These are phyloP conservation scores for Camillea tinctor DNA, from an alignment of 2,329 filamentous ascomycete genomes.

Conservation along the genomic window DNA sequence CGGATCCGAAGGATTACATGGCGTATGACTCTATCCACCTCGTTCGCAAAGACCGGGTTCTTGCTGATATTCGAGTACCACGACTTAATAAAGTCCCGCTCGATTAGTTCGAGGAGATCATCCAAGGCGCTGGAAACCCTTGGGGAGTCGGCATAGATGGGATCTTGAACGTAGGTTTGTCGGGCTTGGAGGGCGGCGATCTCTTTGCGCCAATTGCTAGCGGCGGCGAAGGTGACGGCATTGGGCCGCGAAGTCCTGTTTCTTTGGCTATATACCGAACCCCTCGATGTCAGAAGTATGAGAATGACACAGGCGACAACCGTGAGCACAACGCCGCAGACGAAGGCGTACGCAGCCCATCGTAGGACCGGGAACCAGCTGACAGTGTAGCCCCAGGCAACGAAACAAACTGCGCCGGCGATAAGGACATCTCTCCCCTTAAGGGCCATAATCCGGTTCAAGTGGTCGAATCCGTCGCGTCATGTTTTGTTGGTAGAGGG, in stretches of 20 bases:
- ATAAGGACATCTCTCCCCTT: slow-evolving; percentile 70
- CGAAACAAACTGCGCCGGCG: slow-evolving; percentile 67
- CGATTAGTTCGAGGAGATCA: slow-evolving; percentile 70
- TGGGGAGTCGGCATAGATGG: slow-evolving; percentile 74
- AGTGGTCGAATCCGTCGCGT: slow-evolving; percentile 31
- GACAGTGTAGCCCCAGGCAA: slow-evolving; percentile 84
- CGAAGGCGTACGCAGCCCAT: slow-evolving; percentile 82
- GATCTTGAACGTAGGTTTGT: slow-evolving; percentile 64
- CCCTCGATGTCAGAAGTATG: slow-evolving; percentile 61
- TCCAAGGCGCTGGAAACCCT: slow-evolving; percentile 79
- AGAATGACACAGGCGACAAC: slow-evolving; percentile 55
- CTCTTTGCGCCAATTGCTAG: slow-evolving; percentile 68
- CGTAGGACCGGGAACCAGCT: slow-evolving; percentile 81
- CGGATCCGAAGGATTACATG: slow-evolving; percentile 68
- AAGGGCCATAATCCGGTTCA: slow-evolving; percentile 60
- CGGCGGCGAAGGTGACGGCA: slow-evolving; percentile 58
- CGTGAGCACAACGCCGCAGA: slow-evolving; percentile 62
- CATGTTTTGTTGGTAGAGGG: slow-evolving; percentile 30
- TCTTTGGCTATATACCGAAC: slow-evolving; percentile 40
- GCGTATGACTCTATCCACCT: slow-evolving; percentile 80
- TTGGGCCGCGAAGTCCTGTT: slow-evolving; percentile 41
- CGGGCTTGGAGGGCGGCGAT: slow-evolving; percentile 63
- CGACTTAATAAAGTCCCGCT: slow-evolving; percentile 79
- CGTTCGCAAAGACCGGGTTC: slow-evolving; percentile 76
- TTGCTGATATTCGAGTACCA: slow-evolving; percentile 89